Evolutionary conservation across 805 yeast genomes (phyloP).

Genomic region (Priceomyces melissophilus): DNA sequence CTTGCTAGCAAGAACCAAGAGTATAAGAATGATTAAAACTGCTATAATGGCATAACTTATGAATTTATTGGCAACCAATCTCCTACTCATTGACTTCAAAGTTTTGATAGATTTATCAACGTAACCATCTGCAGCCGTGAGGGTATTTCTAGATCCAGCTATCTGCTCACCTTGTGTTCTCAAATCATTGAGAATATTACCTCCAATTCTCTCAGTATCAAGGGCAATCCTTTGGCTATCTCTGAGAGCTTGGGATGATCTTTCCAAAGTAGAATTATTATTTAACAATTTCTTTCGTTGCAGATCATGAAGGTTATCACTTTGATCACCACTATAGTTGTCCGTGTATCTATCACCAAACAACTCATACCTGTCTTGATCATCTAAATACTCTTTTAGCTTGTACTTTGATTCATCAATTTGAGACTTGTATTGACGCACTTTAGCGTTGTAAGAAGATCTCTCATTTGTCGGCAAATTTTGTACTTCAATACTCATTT

Average conservation of each 20-base stretch:
- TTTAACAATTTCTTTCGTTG: slow-evolving; percentile 81
- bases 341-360: slow-evolving; percentile 57
- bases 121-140: slow-evolving; percentile 86
- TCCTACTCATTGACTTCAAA: slow-evolving; percentile 83
- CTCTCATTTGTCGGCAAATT: slow-evolving; percentile 74
- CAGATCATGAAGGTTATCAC: slow-evolving; percentile 42
- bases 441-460: slow-evolving; percentile 66
- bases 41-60: slow-evolving; percentile 90
- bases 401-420: slow-evolving; percentile 54
- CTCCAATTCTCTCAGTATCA: slow-evolving; percentile 90
- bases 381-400: slow-evolving; percentile 58
- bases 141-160: slow-evolving; percentile 76
- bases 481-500: slow-evolving; percentile 83
- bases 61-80: slow-evolving; percentile 87
- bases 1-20: slow-evolving; percentile 81
- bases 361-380: slow-evolving; percentile 65
- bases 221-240: slow-evolving; percentile 88
- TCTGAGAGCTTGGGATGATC: slow-evolving; percentile 76
- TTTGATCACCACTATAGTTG: slow-evolving; percentile 19
- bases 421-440: slow-evolving; percentile 67
- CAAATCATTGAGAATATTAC: slow-evolving; percentile 81
- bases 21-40: slow-evolving; percentile 73
- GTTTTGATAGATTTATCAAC: slow-evolving; percentile 89
- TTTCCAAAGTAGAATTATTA: slow-evolving; percentile 75
- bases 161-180: slow-evolving; percentile 94